Evolutionary conservation across 2,329 filamentous ascomycete genomes (phyloP).

Genomic region (Cordyceps javanica): DNA sequence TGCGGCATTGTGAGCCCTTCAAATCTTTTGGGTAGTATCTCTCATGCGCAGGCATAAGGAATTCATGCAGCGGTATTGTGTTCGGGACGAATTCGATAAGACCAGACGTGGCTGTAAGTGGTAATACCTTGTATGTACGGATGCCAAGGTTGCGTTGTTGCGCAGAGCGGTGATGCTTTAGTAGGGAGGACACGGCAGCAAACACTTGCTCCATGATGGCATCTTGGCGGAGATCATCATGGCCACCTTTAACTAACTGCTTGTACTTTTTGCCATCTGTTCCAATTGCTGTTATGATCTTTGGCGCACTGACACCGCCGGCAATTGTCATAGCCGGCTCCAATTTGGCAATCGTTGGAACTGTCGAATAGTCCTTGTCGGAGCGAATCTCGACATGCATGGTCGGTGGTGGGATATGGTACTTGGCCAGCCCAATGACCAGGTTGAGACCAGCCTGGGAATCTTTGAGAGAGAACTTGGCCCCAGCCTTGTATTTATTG

Average conservation of each 20-base stretch:
- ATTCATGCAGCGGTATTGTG: slow-evolving; percentile 87
- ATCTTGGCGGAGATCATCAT: slow-evolving; percentile 93
- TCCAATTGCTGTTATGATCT: slow-evolving; percentile 78
- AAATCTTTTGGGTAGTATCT: slow-evolving; percentile 80
- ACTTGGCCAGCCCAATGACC: slow-evolving; percentile 54
- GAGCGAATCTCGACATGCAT: slow-evolving; percentile 72
- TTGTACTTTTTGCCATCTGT: slow-evolving; percentile 76
- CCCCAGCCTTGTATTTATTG: slow-evolving; percentile 60
- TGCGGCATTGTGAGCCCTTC: slow-evolving; percentile 69
- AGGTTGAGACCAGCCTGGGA: slow-evolving; percentile 58
- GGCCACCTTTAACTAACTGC: slow-evolving; percentile 90
- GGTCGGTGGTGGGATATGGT: slow-evolving; percentile 79
- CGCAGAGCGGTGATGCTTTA: slow-evolving; percentile 80
- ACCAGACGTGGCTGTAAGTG: slow-evolving; percentile 75
- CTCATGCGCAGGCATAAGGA: slow-evolving; percentile 83
- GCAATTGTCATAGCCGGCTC: slow-evolving; percentile 77
- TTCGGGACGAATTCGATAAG: slow-evolving; percentile 96
- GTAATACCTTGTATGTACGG: slow-evolving; percentile 94
- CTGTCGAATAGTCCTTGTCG: slow-evolving; percentile 66
- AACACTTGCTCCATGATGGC: slow-evolving; percentile 99
- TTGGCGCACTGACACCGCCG: slow-evolving; percentile 84
- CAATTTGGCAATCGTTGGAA: slow-evolving; percentile 70
- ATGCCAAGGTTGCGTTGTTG: slow-evolving; percentile 85
- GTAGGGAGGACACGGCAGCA: slow-evolving; percentile 83
- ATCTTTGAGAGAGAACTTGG: slow-evolving; percentile 58